Evolutionary conservation across 345 rosid genomes (phyloP).

Genomic region (Brassica rapa): DNA sequence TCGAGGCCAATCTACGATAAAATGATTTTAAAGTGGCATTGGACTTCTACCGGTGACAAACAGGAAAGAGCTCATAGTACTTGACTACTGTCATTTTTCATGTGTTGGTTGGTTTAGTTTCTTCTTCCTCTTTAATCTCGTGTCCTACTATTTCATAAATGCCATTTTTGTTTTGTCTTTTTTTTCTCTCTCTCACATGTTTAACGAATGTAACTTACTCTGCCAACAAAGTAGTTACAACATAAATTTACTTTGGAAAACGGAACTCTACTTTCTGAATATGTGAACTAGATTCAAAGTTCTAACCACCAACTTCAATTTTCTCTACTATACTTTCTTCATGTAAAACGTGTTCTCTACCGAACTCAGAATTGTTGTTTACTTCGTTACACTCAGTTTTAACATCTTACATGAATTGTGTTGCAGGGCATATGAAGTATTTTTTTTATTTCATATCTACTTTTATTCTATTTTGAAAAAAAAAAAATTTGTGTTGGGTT

Average conservation of each 20-base stretch:
- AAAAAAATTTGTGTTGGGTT: no score
- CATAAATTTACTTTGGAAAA: neutral
- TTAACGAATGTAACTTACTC: neutral
- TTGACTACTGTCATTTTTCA: neutral
- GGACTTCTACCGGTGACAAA: neutral
- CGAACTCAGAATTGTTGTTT: neutral
- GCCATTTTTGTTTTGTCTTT: neutral
- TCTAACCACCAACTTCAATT: constrained; percentile 12
- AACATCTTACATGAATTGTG: neutral
- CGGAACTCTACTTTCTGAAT: neutral
- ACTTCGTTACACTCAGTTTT: neutral
- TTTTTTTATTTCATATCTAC: no score
- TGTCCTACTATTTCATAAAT: constrained; percentile 1
- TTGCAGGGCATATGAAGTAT: no score
- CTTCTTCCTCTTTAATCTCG: neutral
- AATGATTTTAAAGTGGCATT: neutral
- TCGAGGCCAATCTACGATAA: neutral
- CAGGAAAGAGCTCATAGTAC: neutral
- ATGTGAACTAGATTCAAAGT: neutral
- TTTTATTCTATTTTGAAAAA: no score
- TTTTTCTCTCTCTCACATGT: neutral
- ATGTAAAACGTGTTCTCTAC: neutral
- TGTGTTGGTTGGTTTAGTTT: neutral
- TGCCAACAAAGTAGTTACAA: neutral
- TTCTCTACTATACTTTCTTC: neutral